A percentile compares a stretch with the other conserved stretches of the same genome.
These are phyloP conservation scores for Auricularia heimuer DNA, from an alignment of 768 basidiomycete genomes.

Conservation along the genomic window DNA sequence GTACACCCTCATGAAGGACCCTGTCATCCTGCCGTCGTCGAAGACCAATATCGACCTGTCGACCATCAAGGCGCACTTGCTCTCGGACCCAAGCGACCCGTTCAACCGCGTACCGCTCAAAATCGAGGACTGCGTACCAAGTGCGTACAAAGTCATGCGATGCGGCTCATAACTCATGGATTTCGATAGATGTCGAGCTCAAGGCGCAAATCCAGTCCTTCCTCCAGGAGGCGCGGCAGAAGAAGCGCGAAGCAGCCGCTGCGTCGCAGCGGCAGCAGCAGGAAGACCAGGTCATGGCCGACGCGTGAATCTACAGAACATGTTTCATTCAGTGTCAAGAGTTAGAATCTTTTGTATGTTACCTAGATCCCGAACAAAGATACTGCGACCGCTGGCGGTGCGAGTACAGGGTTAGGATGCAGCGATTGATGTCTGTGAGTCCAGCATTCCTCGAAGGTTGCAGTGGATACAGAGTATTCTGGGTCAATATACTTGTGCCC, in stretches of 20 bases:
- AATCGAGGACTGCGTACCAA: constrained; percentile 68
- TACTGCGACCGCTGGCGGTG: no score
- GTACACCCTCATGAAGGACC: constrained; percentile 90
- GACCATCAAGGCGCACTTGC: constrained; percentile 89
- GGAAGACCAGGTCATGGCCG: constrained; percentile 1
- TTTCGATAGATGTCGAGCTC: constrained; percentile 48
- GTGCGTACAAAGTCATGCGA: constrained; percentile 33
- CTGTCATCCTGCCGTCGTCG: constrained; percentile 83
- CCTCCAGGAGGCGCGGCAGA: constrained; percentile 45
- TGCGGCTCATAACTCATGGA: constrained; percentile 6
- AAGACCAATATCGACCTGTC: constrained; percentile 68
- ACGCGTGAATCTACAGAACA: not conserved
- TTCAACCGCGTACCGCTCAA: constrained; percentile 84
- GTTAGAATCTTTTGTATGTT: no score
- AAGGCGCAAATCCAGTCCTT: constrained; percentile 68
- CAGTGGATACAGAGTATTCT: no score
- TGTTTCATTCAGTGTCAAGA: no score
- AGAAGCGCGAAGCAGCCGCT: constrained; percentile 8
- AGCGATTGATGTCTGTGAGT: no score
- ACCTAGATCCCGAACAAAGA: no score
- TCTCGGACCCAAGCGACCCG: constrained; percentile 88
- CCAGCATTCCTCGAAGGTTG: no score
- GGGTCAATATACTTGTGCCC: no score
- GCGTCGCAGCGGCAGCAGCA: not conserved
- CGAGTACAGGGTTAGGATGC: no score